Conservation (phyloP, 257 asterid genomes). For the Solanum infundibuliforme region DNA sequence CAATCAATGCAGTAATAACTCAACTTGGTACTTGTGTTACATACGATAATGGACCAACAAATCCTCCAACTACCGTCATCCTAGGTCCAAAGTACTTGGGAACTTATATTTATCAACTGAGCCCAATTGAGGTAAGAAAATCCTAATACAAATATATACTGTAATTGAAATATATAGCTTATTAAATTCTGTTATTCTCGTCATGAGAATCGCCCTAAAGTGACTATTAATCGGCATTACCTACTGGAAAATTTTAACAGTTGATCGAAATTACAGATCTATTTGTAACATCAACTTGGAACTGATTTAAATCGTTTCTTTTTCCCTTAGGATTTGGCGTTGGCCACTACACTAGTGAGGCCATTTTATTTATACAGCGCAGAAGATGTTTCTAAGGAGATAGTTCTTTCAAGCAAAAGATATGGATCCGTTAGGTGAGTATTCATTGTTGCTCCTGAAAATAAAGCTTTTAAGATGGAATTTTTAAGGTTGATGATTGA, state of each 20-base stretch:
- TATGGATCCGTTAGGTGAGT: slow-evolving; percentile 20
- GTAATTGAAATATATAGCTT: not conserved
- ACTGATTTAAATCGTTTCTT: not conserved
- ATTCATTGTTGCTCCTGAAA: slow-evolving; percentile 5
- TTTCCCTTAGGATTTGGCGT: slow-evolving; percentile 11
- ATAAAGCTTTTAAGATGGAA: not conserved
- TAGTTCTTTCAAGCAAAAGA: not conserved
- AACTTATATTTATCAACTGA: slow-evolving; percentile 6
- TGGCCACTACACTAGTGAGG: slow-evolving; percentile 16
- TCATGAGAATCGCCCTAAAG: not conserved
- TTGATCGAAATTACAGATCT: not conserved
- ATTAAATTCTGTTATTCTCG: not conserved
- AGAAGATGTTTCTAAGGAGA: slow-evolving; percentile 1
- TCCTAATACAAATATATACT: not conserved
- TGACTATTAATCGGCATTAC: not conserved
- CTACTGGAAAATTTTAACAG: not conserved
- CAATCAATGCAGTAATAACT: not conserved
- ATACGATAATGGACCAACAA: slow-evolving; percentile 13
- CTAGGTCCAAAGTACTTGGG: slow-evolving; percentile 14
- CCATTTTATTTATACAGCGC: slow-evolving; percentile 3
- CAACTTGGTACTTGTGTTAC: not conserved
- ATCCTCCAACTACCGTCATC: slow-evolving; percentile 11
- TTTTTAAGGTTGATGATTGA: not conserved
- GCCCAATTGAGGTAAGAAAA: slow-evolving; percentile 16
- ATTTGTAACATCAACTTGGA: not conserved